Base-by-base conservation (phyloP, 129 eudicot genomes). In the carrot (Daucus carota) region DNA sequence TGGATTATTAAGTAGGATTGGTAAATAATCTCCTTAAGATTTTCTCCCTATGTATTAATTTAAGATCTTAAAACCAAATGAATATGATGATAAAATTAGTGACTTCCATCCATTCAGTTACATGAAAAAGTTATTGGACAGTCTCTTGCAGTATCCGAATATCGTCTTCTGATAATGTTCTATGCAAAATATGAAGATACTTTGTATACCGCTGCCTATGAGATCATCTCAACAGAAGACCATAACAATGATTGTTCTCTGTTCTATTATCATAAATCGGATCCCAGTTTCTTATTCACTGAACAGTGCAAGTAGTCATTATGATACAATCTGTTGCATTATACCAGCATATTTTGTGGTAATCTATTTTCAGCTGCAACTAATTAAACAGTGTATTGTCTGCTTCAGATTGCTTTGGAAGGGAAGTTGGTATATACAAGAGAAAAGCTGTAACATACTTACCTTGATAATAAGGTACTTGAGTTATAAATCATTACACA, bases 391-490 rank as follows among this genome's bases (percentile, higher is more conserved):
- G 45, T 45, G 16, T 54, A 4, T 75, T 79, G 76, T 71, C 74
- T 13, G n/a, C 47, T 83, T 50, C 88, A 94, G 99, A 81, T 86
- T 94, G 92, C 85, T 94, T 28, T 87, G 92, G 93, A 94, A 84
- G 79, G 99, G 99, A 43, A 91, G 88, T 83, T 91, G 97, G 97
- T 94, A 91, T 78, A 82, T 89, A 70, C 97, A 94, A 85, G 97
- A 94, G 85, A 91, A 91, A 89, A 89, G 97, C 89, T 94, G 93
- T 75, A 91, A 91, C 92, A 91, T 94, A 83, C 97, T 94, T 65
- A 85, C 99, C 62, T 73, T 81, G 84, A 84, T 94, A 70, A 86
- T 89, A 81, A 91, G 96, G 97, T 94, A 83, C 75, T 42, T 47
- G 79, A 75, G 60, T 59, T 57, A 38, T 73, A 29, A 26, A 50